Base-by-base conservation (phyloP, 768 basidiomycete species). In the Pulveroboletus ravenelii region DNA sequence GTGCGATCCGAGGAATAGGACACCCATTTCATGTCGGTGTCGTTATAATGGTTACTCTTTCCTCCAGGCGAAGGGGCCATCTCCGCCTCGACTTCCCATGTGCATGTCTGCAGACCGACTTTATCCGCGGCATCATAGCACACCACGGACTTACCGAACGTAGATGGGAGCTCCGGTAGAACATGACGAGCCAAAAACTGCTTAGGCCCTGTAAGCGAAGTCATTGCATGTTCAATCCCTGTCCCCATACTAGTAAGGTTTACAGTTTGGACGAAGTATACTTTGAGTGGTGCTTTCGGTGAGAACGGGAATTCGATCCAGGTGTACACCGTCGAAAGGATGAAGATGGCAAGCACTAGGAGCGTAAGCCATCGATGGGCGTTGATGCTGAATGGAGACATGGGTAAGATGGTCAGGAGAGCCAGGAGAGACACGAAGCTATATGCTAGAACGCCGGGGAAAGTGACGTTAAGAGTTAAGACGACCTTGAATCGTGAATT, bases 191-290 rank as follows among this genome's bases (percentile, higher is more conserved):
- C 51, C 29, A 84, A 54, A 54, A 77, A 80, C 20, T 70, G 61
- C 8, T 65, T 50, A 9, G 78, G 67, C 4, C 79, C 78, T 0
- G 71, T 74, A 5, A 85, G 61, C 10, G 66, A 60, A 1, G 82
- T 80, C 1, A 67, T 68, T 0, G 70, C 69, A 12, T 63, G 68
- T n/a, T 66, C 61, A 6, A 59, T 54, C 29, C 52, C 45, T 12
- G 53, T 54, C n/a, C 62, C 56, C 3, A 60, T 60, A 8, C 66
- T 50, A 29, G 60, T 56, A 35, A 88, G 65, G 42, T 76, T 70
- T 6, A 88, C 70, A 2, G 62, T 71, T 61, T 90, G 89, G 43
- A 75, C 74, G 74, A 89, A 91, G 66, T 74, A 87, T 1, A 89
- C 67, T 55, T 87, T 89, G 59, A 89, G 68, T 0, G 87, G 87